Evolutionary conservation across 73 alveolate species (phyloP), one percentile per base, ranked within the genome.

Genomic region (Paramecium primaurelia): DNA sequence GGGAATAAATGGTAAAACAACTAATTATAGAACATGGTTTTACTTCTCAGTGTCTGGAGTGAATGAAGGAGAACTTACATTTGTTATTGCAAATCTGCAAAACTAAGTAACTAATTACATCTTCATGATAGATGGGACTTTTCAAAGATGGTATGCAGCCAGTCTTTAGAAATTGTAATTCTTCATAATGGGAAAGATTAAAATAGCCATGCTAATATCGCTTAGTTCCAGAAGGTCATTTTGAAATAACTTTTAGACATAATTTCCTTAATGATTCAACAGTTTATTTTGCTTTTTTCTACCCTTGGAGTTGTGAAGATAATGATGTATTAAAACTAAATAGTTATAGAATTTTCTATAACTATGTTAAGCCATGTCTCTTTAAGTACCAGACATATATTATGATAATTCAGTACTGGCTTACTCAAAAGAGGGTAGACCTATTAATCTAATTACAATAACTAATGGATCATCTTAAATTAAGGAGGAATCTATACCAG

Each of bases 11-110:
- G 40, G 71, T 14, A 89, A 73, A 20, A 45, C 90, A 71, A 89
- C 94, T 36, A 89, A 89, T 71, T 89, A 89, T 86, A 83, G 95
- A 73, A 94, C 99, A 38, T 96, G 99, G 99, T 96, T 96, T 89
- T 95, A 96, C 71, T 96, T 96, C 86, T 91, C 94, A 22, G 97
- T 96, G 7, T 60, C 77, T 16, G 97, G 97, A 1, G 97, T 92
- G 8, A 45, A 14, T 71, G 97, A 95, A 25, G 86, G 92, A 0
- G 69, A 54, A 54, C 59, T 96, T 4, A 77, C 96, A 5, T 93
- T 96, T 71, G 92, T 88, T 2, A 92, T 96, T 20, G 87, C 93
- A 80, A 93, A 95, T 64, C 71, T 96, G 97, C 88, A 96, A 71
- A 71, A 71, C 77, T 71, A 89, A 40, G 94, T 89, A 89, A 18